phyloP scores from a whole-genome alignment of 1,139 yeast genomes.

The Debaryomyces nepalensis region DNA sequence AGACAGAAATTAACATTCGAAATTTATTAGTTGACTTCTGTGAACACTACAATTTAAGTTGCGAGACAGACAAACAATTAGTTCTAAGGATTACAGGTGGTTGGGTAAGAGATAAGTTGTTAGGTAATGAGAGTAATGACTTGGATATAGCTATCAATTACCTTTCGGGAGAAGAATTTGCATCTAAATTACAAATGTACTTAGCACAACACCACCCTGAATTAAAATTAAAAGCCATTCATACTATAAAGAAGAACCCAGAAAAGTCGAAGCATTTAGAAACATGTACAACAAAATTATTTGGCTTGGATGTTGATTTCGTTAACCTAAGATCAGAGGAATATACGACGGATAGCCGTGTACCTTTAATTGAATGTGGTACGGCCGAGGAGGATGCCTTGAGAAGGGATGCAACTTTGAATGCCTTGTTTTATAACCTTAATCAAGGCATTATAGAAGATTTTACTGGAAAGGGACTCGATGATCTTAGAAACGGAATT shows the following conservation, averaged over 20 bases:
- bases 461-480: slow-evolving; percentile 73
- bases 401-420: slow-evolving; percentile 92
- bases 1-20: slow-evolving; percentile 53
- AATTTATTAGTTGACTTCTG: slow-evolving; percentile 51
- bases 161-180: slow-evolving; percentile 86
- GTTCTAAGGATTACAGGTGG: slow-evolving; percentile 93
- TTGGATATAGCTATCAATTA: slow-evolving; percentile 88
- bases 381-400: slow-evolving; percentile 91
- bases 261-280: slow-evolving; percentile 95
- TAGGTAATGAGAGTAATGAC: slow-evolving; percentile 82
- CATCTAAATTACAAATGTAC: slow-evolving; percentile 63
- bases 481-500: slow-evolving; percentile 70
- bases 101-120: slow-evolving; percentile 95
- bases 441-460: slow-evolving; percentile 75
- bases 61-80: slow-evolving; percentile 22
- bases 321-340: slow-evolving; percentile 89
- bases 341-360: slow-evolving; percentile 79
- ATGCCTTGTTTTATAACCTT: slow-evolving; percentile 87
- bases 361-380: slow-evolving; percentile 79
- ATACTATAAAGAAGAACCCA: slow-evolving; percentile 89
- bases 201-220: slow-evolving; percentile 48
- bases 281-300: slow-evolving; percentile 89
- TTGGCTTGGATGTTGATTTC: slow-evolving; percentile 84
- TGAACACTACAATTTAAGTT: slow-evolving; percentile 33
- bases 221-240: slow-evolving; percentile 56